These are phyloP conservation scores for Fusarium scirpi DNA, from an alignment of 2,329 filamentous ascomycete species.

Conservation along the genomic window DNA sequence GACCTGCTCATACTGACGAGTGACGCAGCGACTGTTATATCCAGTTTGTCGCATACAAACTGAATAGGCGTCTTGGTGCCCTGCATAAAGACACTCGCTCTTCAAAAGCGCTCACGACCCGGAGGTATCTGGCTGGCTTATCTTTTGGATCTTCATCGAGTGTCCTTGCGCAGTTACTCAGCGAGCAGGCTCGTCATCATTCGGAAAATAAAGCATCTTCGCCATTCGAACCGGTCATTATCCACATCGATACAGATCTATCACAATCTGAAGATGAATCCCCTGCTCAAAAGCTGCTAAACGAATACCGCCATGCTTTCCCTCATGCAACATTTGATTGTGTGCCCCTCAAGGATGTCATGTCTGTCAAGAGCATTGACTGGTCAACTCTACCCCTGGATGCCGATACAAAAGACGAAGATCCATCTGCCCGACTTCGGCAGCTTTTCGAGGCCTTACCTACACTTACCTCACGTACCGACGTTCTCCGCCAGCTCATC, in stretches of 20 bases:
- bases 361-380: conserved; percentile 64
- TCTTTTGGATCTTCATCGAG: conserved; percentile 87
- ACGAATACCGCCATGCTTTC: conserved; percentile 69
- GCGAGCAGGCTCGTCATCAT: conserved; percentile 75
- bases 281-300: conserved; percentile 60
- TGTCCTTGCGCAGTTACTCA: conserved; percentile 79
- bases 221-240: conserved; percentile 74
- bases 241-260: conserved; percentile 64
- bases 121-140: conserved; percentile 77
- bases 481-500: conserved; percentile 77
- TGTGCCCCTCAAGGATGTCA: conserved; percentile 72
- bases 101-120: conserved; percentile 50
- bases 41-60: conserved; percentile 81
- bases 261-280: conserved; percentile 40
- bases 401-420: conserved; percentile 17
- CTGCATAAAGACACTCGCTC: conserved; percentile 62
- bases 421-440: conserved; percentile 60
- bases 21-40: conserved; percentile 73
- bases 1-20: conserved; percentile 12
- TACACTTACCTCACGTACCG: conserved; percentile 80
- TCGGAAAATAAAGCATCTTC: conserved; percentile 71
- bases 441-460: conserved; percentile 70
- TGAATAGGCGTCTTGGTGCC: conserved; percentile 75
- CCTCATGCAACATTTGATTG: conserved; percentile 73
- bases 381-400: conserved; percentile 61